Conservation (phyloP, 768 basidiomycete species). For the Suillus subalutaceus region DNA sequence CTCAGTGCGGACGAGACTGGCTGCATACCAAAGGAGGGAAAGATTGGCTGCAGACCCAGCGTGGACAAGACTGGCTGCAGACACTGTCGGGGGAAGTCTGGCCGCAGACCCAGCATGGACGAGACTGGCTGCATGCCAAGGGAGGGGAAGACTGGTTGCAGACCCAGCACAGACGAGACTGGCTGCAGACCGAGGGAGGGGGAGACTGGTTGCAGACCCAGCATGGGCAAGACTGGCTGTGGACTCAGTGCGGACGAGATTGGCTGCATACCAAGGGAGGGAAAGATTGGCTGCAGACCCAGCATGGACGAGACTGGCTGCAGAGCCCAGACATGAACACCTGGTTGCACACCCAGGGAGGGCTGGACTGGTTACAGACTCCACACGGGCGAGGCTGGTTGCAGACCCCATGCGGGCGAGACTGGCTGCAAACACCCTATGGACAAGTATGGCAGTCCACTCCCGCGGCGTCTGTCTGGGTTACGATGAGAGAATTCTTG, state of each 20-base stretch:
- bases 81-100: no score
- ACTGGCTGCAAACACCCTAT: not conserved
- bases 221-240: not conserved
- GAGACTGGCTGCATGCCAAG: no score
- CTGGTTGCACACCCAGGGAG: not conserved
- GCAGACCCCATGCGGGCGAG: not conserved
- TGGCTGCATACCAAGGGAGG: not conserved
- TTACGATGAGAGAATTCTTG: not conserved
- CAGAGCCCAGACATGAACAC: no score
- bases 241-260: not conserved
- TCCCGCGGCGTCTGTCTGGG: not conserved
- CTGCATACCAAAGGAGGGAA: no score
- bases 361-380: not conserved
- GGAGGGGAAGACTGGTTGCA: not conserved
- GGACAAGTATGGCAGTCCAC: not conserved
- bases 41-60: not conserved
- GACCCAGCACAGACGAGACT: not conserved
- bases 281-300: not conserved
- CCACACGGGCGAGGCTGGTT: conserved; percentile 6
- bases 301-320: not conserved
- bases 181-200: no score
- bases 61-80: not conserved
- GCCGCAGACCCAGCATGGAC: not conserved
- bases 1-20: no score
- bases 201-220: not conserved